phyloP scores from a whole-genome alignment of 2,329 filamentous ascomycete species.

The Aspergillus clavatus region DNA sequence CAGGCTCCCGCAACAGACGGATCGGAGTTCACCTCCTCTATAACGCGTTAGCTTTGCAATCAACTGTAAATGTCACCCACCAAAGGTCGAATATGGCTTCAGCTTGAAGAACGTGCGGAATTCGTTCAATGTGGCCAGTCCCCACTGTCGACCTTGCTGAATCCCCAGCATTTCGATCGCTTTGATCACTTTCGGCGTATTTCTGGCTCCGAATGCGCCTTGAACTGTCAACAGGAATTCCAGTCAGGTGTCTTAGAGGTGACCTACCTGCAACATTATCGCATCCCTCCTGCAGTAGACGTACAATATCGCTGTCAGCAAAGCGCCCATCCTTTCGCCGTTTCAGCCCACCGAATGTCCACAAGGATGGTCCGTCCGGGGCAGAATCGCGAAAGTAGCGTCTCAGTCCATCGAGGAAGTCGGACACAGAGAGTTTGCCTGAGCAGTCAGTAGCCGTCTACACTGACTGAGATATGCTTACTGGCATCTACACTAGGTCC shows the following conservation, averaged over 20 bases:
- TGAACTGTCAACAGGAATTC: background rate
- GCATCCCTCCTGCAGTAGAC: background rate
- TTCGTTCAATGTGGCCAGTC: constrained; percentile 5
- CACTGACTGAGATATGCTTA: background rate
- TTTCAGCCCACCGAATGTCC: constrained; percentile 3
- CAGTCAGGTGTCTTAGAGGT: background rate
- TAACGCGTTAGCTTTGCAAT: background rate
- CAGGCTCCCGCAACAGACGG: constrained; percentile 1
- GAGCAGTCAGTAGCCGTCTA: too few species aligned
- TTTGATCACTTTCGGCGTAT: constrained; percentile 1
- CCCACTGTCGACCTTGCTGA: constrained; percentile 5
- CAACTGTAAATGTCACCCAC: background rate
- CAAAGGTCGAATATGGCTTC: constrained; percentile 5
- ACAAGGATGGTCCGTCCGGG: background rate
- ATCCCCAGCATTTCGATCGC: constrained; percentile 8
- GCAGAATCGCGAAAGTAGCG: background rate
- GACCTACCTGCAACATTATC: constrained; percentile 1
- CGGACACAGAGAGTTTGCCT: background rate
- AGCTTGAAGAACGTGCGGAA: constrained; percentile 6
- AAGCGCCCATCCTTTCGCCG: constrained; percentile 2
- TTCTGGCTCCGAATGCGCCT: constrained; percentile 6
- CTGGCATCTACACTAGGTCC: background rate
- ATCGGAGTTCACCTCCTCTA: constrained; percentile 5
- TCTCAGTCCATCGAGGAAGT: constrained; percentile 1
- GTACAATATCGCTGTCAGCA: constrained; percentile 3